Evolutionary conservation across 331 rosid genomes (phyloP).

Genomic region (Saraca asoca): DNA sequence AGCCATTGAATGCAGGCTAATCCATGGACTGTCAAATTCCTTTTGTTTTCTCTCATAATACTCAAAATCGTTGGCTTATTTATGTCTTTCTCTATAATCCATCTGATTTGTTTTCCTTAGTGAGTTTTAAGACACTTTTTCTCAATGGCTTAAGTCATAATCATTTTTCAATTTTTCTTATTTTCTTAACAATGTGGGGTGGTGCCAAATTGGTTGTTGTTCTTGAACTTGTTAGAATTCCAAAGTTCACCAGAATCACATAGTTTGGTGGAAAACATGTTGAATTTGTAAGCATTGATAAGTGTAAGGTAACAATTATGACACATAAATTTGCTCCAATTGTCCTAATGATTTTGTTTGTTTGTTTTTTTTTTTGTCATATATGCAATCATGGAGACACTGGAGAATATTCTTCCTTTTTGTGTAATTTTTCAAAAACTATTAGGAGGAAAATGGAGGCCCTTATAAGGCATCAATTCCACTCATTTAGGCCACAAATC

Average conservation of each 20-base stretch:
- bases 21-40: not conserved
- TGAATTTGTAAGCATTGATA: constrained; percentile 88
- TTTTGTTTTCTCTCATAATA: not conserved
- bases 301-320: constrained; percentile 71
- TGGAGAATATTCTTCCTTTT: not conserved
- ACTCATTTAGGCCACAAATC: constrained; percentile 83
- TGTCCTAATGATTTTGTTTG: not conserved
- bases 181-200: constrained; percentile 83
- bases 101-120: constrained; percentile 1
- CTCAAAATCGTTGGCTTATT: not conserved
- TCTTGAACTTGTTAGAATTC: constrained; percentile 83
- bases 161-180: constrained; percentile 23
- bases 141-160: constrained; percentile 7
- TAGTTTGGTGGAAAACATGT: constrained; percentile 84
- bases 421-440: constrained; percentile 13
- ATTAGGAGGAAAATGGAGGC: constrained; percentile 92
- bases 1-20: not conserved
- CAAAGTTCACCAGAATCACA: constrained; percentile 58
- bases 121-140: constrained; percentile 17
- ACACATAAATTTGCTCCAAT: constrained; percentile 10
- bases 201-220: constrained; percentile 87
- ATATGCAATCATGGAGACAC: not conserved
- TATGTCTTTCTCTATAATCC: not conserved
- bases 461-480: constrained; percentile 98
- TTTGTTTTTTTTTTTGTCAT: too few relatives aligned